phyloP scores from a whole-genome alignment of 306 rosid genomes.

The Castanea sativa region DNA sequence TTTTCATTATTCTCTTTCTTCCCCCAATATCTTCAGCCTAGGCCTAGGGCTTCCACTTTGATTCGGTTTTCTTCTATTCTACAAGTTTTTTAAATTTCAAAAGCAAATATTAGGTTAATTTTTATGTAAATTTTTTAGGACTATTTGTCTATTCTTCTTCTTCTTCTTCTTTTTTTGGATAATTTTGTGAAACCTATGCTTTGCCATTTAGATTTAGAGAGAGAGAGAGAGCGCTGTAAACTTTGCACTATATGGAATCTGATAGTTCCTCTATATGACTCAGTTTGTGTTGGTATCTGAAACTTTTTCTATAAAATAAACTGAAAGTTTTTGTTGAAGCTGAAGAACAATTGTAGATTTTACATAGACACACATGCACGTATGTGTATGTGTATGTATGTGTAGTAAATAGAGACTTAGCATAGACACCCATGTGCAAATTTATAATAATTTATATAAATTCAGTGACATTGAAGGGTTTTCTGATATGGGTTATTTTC shows the following conservation, averaged over 20 bases:
- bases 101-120: background rate
- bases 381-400: background rate
- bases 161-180: background rate
- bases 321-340: too few relatives aligned
- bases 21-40: background rate
- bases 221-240: background rate
- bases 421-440: too few relatives aligned
- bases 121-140: background rate
- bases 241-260: background rate
- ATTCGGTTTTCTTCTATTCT: background rate
- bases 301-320: too few relatives aligned
- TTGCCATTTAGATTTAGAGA: background rate
- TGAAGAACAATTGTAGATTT: too few relatives aligned
- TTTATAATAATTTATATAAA: background rate
- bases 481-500: conserved; percentile 25
- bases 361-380: background rate
- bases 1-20: background rate
- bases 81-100: background rate
- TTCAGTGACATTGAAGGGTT: conserved; percentile 2
- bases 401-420: too few relatives aligned
- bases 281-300: background rate
- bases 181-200: background rate
- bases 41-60: background rate
- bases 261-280: background rate
- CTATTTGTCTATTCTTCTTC: background rate